These are phyloP conservation scores for Tetracentron sinense DNA, from an alignment of 164 flowering plant genomes.

Conservation along the genomic window DNA sequence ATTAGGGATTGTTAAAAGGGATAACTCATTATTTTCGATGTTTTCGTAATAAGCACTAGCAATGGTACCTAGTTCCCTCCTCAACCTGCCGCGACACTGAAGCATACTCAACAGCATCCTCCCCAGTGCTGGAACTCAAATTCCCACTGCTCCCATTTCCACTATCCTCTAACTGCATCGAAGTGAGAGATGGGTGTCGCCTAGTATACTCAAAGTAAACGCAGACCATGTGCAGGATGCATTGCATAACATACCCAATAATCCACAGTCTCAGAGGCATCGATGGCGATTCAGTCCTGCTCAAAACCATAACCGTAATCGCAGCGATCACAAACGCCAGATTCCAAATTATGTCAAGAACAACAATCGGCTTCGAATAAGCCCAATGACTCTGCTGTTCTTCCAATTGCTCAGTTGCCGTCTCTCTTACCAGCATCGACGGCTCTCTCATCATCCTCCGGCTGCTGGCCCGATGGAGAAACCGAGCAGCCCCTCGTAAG, in stretches of 20 bases:
- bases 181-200: constrained; percentile 11
- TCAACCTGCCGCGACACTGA: background rate
- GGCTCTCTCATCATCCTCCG: constrained; percentile 59
- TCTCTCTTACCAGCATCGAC: constrained; percentile 51
- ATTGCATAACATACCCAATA: constrained; percentile 43
- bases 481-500: constrained; percentile 48
- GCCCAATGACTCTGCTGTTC: constrained; percentile 68
- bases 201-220: constrained; percentile 37
- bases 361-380: constrained; percentile 50
- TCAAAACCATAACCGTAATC: constrained; percentile 27
- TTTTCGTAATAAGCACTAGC: no score
- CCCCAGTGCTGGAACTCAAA: no score
- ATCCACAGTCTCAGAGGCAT: constrained; percentile 54
- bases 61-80: background rate
- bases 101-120: background rate
- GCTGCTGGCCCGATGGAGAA: constrained; percentile 47
- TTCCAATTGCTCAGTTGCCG: constrained; percentile 64
- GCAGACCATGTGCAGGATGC: constrained; percentile 41
- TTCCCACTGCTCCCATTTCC: background rate
- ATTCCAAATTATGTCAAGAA: constrained; percentile 49
- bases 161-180: background rate
- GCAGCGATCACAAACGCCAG: no score
- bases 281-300: constrained; percentile 33
- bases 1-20: no score
- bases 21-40: no score